Evolutionary conservation across 2,329 filamentous ascomycete genomes (phyloP).

Genomic region (Colletotrichum noveboracense): DNA sequence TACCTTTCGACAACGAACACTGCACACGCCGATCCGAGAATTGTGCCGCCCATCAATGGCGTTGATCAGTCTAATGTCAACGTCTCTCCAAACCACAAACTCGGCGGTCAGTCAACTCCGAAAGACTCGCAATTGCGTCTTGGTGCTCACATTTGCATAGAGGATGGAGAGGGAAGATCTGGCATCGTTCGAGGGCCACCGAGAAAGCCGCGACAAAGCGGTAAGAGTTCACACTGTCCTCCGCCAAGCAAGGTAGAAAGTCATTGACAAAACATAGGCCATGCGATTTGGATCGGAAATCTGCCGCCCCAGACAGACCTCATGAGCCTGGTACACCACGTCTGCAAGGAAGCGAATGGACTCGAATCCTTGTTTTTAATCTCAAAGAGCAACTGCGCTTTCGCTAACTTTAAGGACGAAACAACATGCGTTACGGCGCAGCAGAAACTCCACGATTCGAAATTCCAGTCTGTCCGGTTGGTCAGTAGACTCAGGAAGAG

Average conservation of each 20-base stretch:
- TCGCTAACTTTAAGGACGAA: slow-evolving; percentile 92
- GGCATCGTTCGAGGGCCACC: slow-evolving; percentile 58
- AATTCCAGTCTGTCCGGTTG: slow-evolving; percentile 83
- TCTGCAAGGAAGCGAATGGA: slow-evolving; percentile 78
- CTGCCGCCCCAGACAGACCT: slow-evolving; percentile 83
- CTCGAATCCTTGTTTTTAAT: slow-evolving; percentile 93
- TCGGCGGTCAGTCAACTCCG: background rate
- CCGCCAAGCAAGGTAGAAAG: slow-evolving; percentile 2
- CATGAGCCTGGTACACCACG: slow-evolving; percentile 87
- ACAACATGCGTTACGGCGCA: slow-evolving; percentile 77
- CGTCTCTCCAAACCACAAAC: background rate
- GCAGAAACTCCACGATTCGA: slow-evolving; percentile 86
- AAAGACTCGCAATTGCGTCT: background rate
- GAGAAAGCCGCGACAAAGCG: slow-evolving; percentile 65
- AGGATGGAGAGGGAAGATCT: slow-evolving; percentile 33
- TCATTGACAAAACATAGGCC: slow-evolving; percentile 56
- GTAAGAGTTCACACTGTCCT: slow-evolving; percentile 38
- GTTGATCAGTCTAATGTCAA: slow-evolving; percentile 7
- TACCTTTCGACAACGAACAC: slow-evolving; percentile 32
- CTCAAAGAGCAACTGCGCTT: slow-evolving; percentile 96
- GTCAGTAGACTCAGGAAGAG: slow-evolving; percentile 80
- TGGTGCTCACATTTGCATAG: background rate
- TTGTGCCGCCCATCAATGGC: slow-evolving; percentile 20
- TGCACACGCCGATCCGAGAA: slow-evolving; percentile 30
- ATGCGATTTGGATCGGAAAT: slow-evolving; percentile 96